Evolutionary conservation across 371 early-diverging fungal genomes (phyloP).

Genomic region (Apophysomyces variabilis): DNA sequence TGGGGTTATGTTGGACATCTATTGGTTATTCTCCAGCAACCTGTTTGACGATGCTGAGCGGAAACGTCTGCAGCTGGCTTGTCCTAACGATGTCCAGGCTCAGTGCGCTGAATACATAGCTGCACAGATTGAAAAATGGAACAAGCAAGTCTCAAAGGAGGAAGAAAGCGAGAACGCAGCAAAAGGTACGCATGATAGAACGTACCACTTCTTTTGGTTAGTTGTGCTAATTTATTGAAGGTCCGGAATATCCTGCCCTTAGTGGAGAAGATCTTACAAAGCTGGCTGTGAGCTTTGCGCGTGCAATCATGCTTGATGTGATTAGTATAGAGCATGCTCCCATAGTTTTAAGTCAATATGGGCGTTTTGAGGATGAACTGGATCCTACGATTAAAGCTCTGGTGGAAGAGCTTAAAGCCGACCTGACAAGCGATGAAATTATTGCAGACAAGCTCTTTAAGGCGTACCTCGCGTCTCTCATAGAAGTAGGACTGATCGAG

Average conservation of each 20-base stretch:
- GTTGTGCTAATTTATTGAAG: not conserved
- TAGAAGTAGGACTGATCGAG: conserved; percentile 35
- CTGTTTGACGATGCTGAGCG: conserved; percentile 42
- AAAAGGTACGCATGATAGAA: conserved; percentile 10
- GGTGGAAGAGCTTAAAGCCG: conserved; percentile 43
- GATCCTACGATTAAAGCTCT: conserved; percentile 58
- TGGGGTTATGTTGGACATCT: conserved; percentile 54
- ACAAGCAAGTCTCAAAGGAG: conserved; percentile 24
- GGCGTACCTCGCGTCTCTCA: conserved; percentile 45
- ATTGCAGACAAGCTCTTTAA: conserved; percentile 36
- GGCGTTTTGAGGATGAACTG: conserved; percentile 40
- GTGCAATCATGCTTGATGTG: conserved; percentile 44
- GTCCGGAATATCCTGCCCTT: not conserved
- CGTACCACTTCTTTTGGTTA: not conserved
- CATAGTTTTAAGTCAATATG: conserved; percentile 46
- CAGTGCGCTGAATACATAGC: conserved; percentile 39
- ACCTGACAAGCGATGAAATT: conserved; percentile 28
- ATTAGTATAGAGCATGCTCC: conserved; percentile 46
- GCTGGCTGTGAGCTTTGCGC: conserved; percentile 34
- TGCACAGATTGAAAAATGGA: conserved; percentile 38
- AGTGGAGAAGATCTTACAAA: not conserved
- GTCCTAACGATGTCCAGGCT: conserved; percentile 43
- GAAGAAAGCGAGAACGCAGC: conserved; percentile 8
- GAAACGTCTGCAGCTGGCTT: conserved; percentile 38
- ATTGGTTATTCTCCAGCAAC: conserved; percentile 63